A percentile compares a stretch with the other conserved stretches of the same genome.
Conservation (phyloP, 805 yeast genomes). For the Metschnikowia drakensbergensis region DNA sequence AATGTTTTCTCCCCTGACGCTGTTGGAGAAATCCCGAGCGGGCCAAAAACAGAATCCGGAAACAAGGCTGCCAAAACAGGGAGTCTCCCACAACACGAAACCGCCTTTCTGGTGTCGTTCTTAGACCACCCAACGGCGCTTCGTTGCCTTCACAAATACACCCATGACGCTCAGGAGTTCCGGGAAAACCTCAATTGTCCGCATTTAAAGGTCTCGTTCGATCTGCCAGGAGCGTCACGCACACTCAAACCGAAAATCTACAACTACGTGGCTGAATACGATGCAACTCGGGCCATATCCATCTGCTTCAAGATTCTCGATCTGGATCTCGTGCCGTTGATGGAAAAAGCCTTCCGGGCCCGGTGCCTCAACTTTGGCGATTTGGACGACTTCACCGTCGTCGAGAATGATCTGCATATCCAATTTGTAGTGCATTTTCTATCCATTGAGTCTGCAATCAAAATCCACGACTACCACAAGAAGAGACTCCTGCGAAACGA, state of each 20-base stretch:
- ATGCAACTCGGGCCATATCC: constrained; percentile 35
- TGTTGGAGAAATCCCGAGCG: too few species aligned
- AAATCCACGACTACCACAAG: constrained; percentile 34
- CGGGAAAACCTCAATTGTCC: constrained; percentile 5
- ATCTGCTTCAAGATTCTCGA: constrained; percentile 14
- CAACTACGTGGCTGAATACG: constrained; percentile 36
- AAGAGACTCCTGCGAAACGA: constrained; percentile 21
- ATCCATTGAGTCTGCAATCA: constrained; percentile 45
- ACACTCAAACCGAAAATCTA: constrained; percentile 36
- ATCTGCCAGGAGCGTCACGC: constrained; percentile 9
- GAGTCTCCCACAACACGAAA: not conserved
- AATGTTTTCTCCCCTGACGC: too few species aligned
- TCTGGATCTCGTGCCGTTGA: constrained; percentile 12
- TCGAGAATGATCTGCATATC: constrained; percentile 9
- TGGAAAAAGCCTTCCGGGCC: constrained; percentile 22
- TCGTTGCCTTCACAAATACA: constrained; percentile 31
- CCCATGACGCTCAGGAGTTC: constrained; percentile 24
- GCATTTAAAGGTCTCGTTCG: not conserved
- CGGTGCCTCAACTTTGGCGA: constrained; percentile 41
- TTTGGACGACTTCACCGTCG: constrained; percentile 30
- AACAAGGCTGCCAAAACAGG: too few species aligned
- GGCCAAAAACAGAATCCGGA: too few species aligned
- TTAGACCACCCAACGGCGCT: constrained; percentile 33
- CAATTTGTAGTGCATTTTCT: constrained; percentile 35
- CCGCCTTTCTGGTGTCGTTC: constrained; percentile 15